A percentile compares a stretch with the other conserved stretches of the same genome.
Evolutionary conservation across 768 basidiomycete genomes (phyloP).

Genomic region (Suillus paluster): DNA sequence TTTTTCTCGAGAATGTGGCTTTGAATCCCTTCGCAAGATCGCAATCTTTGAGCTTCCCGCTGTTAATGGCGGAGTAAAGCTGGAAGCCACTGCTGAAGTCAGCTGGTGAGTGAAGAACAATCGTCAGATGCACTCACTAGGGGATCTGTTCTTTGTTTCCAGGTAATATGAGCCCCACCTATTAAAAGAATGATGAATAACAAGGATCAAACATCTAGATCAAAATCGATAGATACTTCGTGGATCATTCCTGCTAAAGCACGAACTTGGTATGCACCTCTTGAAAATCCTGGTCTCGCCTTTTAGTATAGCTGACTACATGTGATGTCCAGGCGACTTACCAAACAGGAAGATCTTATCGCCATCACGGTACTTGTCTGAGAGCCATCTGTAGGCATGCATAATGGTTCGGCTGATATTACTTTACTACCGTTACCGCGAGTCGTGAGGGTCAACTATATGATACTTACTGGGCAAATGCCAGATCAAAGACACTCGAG

Average conservation of each 20-base stretch:
- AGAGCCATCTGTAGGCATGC: slow-evolving; percentile 45
- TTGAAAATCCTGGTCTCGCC: slow-evolving; percentile 43
- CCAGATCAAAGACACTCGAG: slow-evolving; percentile 36
- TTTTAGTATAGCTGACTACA: slow-evolving; percentile 7
- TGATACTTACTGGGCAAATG: slow-evolving; percentile 40
- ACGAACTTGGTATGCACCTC: slow-evolving; percentile 52
- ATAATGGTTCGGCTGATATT: slow-evolving; percentile 31
- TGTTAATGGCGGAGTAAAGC: slow-evolving; percentile 35
- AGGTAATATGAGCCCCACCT: slow-evolving; percentile 47
- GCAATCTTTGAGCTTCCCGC: slow-evolving; percentile 23
- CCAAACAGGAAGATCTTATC: slow-evolving; percentile 49
- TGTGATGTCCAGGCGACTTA: slow-evolving; percentile 13
- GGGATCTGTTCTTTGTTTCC: slow-evolving; percentile 48
- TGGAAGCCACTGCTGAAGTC: slow-evolving; percentile 40
- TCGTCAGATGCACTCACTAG: slow-evolving; percentile 29
- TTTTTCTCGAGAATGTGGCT: slow-evolving; percentile 37
- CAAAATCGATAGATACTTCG: slow-evolving; percentile 26
- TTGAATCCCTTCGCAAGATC: slow-evolving; percentile 35
- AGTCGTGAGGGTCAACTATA: background rate
- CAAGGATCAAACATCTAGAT: background rate
- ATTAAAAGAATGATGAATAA: background rate
- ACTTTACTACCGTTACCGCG: background rate
- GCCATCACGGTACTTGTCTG: slow-evolving; percentile 41
- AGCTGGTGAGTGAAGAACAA: background rate
- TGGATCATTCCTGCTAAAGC: slow-evolving; percentile 49